phyloP scores from a whole-genome alignment of 208 protist genomes.

The Leishmania amazonensis region DNA sequence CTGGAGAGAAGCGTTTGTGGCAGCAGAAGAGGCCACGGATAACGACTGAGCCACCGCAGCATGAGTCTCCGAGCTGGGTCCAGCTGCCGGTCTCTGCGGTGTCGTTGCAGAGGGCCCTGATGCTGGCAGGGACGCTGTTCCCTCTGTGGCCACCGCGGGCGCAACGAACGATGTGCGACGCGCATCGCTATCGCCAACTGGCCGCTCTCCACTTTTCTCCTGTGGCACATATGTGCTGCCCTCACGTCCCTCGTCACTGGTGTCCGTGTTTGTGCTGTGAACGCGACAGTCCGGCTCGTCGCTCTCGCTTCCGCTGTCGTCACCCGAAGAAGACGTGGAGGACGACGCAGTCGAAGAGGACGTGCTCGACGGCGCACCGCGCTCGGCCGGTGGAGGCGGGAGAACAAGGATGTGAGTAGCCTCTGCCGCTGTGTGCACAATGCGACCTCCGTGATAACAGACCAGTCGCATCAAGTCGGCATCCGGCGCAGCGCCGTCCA shows the following conservation, averaged over 20 bases:
- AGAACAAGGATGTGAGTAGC: conserved; percentile 69
- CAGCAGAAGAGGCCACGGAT: not conserved
- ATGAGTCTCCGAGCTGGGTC: not conserved
- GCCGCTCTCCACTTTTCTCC: not conserved
- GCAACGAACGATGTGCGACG: not conserved
- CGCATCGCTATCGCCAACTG: not conserved
- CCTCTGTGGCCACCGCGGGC: not conserved
- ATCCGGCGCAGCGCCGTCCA: conserved; percentile 16
- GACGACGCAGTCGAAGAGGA: conserved; percentile 22
- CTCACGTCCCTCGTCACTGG: conserved; percentile 1
- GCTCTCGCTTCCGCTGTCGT: conserved; percentile 4
- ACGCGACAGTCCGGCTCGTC: not conserved
- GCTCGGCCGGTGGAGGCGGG: not conserved
- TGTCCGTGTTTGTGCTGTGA: conserved; percentile 15
- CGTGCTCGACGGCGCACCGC: conserved; percentile 5
- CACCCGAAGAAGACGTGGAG: conserved; percentile 14
- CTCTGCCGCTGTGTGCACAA: conserved; percentile 38
- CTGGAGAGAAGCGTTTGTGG: not conserved
- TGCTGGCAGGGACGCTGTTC: not conserved
- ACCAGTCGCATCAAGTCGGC: conserved; percentile 43
- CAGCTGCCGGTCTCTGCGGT: not conserved
- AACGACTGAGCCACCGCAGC: not conserved
- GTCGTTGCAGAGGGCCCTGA: not conserved
- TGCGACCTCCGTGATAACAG: conserved; percentile 47
- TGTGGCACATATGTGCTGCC: not conserved